phyloP scores from a whole-genome alignment of 495 filamentous ascomycete genomes.

The Patellaria atrata region DNA sequence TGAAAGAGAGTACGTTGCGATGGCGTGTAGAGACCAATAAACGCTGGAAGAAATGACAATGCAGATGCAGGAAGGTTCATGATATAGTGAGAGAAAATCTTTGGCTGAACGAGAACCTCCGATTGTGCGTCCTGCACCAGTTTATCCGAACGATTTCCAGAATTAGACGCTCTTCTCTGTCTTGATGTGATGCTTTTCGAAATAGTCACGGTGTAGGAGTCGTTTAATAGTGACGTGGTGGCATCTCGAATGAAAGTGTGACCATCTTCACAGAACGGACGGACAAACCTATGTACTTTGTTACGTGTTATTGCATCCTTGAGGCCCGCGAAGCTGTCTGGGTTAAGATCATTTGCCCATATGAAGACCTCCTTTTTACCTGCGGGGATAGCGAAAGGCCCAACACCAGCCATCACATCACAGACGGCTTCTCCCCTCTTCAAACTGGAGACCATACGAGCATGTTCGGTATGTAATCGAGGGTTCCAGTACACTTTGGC shows the following conservation, averaged over 20 bases:
- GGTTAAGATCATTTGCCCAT: constrained; percentile 95
- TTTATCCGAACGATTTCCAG: too few relatives aligned
- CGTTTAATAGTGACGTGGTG: constrained; percentile 42
- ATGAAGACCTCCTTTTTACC: constrained; percentile 85
- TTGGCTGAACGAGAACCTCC: constrained; percentile 32
- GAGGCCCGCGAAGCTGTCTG: constrained; percentile 64
- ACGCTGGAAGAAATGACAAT: constrained; percentile 70
- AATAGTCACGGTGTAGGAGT: constrained; percentile 22
- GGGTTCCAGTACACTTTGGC: constrained; percentile 96
- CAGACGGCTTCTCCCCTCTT: constrained; percentile 72
- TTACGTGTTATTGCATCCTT: constrained; percentile 56
- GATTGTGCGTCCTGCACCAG: too few relatives aligned
- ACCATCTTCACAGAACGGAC: constrained; percentile 66
- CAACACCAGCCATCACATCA: constrained; percentile 96
- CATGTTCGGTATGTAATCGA: constrained; percentile 76
- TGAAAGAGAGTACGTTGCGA: constrained; percentile 50
- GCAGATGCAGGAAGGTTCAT: constrained; percentile 94
- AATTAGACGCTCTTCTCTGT: too few relatives aligned
- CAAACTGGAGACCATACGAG: constrained; percentile 64
- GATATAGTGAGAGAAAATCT: constrained; percentile 72
- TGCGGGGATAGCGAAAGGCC: constrained; percentile 86
- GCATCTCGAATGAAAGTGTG: constrained; percentile 60
- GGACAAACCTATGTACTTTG: constrained; percentile 66
- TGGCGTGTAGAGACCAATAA: constrained; percentile 57
- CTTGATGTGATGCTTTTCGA: too few relatives aligned